Conservation (phyloP, 495 filamentous ascomycete species). For the Alectoria sarmentosa region DNA sequence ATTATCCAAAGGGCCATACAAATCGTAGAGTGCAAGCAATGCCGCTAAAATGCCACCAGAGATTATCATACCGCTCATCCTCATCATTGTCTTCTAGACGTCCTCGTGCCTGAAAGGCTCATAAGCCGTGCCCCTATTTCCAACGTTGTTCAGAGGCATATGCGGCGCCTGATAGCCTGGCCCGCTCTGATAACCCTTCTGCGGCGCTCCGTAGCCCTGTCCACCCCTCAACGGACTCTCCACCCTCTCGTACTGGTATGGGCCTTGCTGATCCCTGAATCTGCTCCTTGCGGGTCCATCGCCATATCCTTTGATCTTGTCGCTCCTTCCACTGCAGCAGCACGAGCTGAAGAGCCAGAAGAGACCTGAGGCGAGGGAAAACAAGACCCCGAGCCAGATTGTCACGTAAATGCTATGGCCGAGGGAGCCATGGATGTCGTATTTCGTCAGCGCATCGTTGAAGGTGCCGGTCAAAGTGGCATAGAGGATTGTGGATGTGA, state of each 20-base stretch:
- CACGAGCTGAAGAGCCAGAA: constrained; percentile 91
- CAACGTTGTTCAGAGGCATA: constrained; percentile 20
- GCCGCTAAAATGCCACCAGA: constrained; percentile 12
- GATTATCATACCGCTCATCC: background rate
- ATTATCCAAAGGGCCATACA: background rate
- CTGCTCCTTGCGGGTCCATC: constrained; percentile 24
- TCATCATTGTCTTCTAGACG: background rate
- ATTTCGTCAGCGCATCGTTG: constrained; percentile 54
- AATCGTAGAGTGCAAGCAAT: background rate
- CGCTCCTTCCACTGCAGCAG: constrained; percentile 66
- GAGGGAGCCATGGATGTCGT: constrained; percentile 55
- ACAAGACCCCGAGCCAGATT: constrained; percentile 73
- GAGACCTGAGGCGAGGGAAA: constrained; percentile 60
- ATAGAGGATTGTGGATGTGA: constrained; percentile 56
- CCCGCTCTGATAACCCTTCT: constrained; percentile 16
- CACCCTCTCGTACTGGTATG: constrained; percentile 39
- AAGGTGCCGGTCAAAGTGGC: constrained; percentile 51
- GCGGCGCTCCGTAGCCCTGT: constrained; percentile 13
- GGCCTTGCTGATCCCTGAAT: constrained; percentile 31
- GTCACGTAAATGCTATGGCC: constrained; percentile 60
- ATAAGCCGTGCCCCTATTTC: constrained; percentile 30
- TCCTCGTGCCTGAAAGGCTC: constrained; percentile 36
- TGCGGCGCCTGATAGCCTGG: constrained; percentile 26
- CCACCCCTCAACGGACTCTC: constrained; percentile 24
- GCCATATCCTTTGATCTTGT: constrained; percentile 29